Conservation (phyloP, 2,329 filamentous ascomycete genomes). For the Hypoxylon sp. region DNA sequence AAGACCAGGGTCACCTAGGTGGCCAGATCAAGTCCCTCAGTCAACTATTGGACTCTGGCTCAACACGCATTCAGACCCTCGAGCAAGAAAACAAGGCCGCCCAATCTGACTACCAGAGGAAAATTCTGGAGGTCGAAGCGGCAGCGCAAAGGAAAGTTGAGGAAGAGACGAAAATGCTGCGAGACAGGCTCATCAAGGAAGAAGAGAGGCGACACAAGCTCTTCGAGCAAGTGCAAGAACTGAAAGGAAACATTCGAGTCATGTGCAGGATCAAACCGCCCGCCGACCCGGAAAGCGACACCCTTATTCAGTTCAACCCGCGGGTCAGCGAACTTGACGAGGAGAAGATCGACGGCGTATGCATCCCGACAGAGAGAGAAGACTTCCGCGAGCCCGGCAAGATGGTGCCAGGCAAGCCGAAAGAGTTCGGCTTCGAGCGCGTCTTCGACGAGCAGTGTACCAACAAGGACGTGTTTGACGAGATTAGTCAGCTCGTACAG, state of each 20-base stretch:
- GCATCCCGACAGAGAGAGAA: conserved; percentile 81
- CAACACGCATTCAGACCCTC: conserved; percentile 40
- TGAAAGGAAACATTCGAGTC: conserved; percentile 97
- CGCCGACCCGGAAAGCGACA: conserved; percentile 64
- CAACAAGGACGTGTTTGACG: conserved; percentile 90
- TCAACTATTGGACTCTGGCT: conserved; percentile 40
- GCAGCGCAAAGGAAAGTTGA: conserved; percentile 83
- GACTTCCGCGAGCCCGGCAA: conserved; percentile 72
- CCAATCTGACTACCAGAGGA: conserved; percentile 36
- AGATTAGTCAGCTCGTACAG: conserved; percentile 96
- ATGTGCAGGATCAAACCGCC: conserved; percentile 94
- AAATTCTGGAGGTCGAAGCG: conserved; percentile 72
- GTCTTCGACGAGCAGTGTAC: conserved; percentile 81
- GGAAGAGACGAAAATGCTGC: conserved; percentile 63
- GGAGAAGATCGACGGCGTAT: conserved; percentile 87
- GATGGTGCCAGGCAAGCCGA: conserved; percentile 77
- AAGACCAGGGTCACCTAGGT: conserved; percentile 43
- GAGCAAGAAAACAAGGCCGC: conserved; percentile 39
- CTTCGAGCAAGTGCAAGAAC: conserved; percentile 96
- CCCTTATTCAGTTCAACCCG: conserved; percentile 77
- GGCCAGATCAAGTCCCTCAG: conserved; percentile 43
- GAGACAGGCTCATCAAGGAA: conserved; percentile 86
- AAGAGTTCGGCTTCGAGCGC: conserved; percentile 90
- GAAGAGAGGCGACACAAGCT: conserved; percentile 89
- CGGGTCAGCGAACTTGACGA: conserved; percentile 68